These are phyloP conservation scores for Paecilomyces niveus DNA, from an alignment of 2,329 filamentous ascomycete genomes.

Conservation along the genomic window DNA sequence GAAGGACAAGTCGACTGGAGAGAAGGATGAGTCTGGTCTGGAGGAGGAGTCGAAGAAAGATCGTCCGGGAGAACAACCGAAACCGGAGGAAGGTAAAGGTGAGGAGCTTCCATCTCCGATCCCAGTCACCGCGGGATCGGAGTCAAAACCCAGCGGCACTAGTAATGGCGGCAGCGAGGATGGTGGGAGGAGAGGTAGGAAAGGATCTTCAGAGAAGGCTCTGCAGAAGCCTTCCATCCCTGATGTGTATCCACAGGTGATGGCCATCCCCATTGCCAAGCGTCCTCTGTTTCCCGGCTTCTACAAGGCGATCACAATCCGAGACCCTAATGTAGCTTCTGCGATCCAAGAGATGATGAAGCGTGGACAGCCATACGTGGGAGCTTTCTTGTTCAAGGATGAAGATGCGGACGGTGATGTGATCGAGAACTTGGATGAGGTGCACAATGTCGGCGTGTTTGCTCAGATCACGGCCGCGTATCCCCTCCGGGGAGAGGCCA, in stretches of 20 bases:
- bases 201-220: constrained; percentile 60
- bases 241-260: constrained; percentile 93
- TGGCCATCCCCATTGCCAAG: constrained; percentile 93
- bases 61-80: constrained; percentile 22
- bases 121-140: constrained; percentile 27
- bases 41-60: constrained; percentile 36
- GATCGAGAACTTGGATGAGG: constrained; percentile 82
- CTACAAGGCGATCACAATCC: constrained; percentile 97
- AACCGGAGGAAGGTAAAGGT: constrained; percentile 37
- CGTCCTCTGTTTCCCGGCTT: constrained; percentile 93
- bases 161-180: constrained; percentile 48
- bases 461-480: constrained; percentile 97
- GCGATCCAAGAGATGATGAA: constrained; percentile 97
- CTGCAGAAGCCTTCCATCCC: constrained; percentile 84
- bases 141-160: constrained; percentile 50
- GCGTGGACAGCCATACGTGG: constrained; percentile 92
- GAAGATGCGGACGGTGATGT: constrained; percentile 89
- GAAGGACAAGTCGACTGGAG: constrained; percentile 31
- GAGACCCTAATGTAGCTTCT: constrained; percentile 80
- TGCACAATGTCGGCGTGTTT: constrained; percentile 94
- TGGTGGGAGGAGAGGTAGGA: constrained; percentile 65
- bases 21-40: constrained; percentile 29
- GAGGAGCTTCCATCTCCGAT: constrained; percentile 42
- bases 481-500: constrained; percentile 73
- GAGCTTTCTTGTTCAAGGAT: constrained; percentile 94